These are phyloP conservation scores for Desmodesmus armatus DNA, from an alignment of 139 green algal species.

Conservation along the genomic window DNA sequence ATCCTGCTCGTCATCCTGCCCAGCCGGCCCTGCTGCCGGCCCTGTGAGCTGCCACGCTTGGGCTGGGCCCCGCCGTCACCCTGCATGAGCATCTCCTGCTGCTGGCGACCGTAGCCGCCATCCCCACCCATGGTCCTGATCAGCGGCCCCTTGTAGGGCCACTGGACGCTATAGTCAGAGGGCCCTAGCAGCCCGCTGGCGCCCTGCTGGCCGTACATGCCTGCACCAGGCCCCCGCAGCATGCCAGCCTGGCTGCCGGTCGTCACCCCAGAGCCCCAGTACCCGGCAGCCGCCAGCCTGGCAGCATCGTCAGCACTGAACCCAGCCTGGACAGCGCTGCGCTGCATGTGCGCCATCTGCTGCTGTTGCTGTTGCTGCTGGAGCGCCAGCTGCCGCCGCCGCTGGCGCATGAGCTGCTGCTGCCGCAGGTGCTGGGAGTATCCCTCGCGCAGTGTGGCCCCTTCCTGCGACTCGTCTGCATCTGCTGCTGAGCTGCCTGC, in stretches of 20 bases:
- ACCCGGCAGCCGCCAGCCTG: too few relatives aligned
- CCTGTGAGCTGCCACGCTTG: background rate
- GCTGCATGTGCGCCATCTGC: too few relatives aligned
- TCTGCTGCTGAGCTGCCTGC: conserved; percentile 24
- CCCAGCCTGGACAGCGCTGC: too few relatives aligned
- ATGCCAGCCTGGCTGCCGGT: background rate
- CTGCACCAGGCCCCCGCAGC: too few relatives aligned
- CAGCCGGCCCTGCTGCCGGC: conserved; percentile 13
- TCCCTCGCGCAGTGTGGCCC: background rate
- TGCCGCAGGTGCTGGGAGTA: background rate
- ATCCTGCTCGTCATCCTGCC: conserved; percentile 41
- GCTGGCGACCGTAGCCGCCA: background rate
- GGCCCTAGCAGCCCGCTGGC: too few relatives aligned
- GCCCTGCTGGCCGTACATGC: background rate
- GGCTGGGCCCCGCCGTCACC: background rate
- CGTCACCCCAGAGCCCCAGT: too few relatives aligned
- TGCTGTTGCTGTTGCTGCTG: background rate
- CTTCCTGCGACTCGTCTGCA: too few relatives aligned
- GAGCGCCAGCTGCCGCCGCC: background rate
- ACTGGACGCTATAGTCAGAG: background rate
- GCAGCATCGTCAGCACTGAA: too few relatives aligned
- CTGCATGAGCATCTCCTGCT: background rate
- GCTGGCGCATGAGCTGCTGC: background rate
- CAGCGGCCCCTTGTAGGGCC: background rate
- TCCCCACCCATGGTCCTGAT: background rate